These are phyloP conservation scores for Cenchrus fungigraminus DNA, from an alignment of 176 grass and related monocot species.

Conservation along the genomic window DNA sequence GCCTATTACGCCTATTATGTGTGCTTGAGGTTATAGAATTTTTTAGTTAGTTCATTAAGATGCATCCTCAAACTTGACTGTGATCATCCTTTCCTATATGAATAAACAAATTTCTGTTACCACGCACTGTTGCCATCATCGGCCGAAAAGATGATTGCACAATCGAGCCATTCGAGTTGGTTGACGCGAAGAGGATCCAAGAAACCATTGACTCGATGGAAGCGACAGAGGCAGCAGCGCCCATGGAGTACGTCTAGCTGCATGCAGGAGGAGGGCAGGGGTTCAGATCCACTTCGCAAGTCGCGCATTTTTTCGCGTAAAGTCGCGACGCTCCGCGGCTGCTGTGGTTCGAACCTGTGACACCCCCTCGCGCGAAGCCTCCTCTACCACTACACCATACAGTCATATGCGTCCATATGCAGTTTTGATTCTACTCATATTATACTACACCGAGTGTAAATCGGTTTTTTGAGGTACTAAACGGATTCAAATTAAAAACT, in stretches of 20 bases:
- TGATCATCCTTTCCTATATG: neutral
- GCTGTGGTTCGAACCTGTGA: too few species aligned
- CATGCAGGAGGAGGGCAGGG: slow-evolving; percentile 53
- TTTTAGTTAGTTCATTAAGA: neutral
- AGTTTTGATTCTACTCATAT: too few species aligned
- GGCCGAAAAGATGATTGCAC: slow-evolving; percentile 52
- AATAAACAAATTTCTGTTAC: neutral
- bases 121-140: slow-evolving; percentile 63
- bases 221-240: slow-evolving; percentile 32
- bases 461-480: too few species aligned
- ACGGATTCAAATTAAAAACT: too few species aligned
- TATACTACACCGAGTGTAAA: too few species aligned
- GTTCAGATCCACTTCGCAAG: too few species aligned
- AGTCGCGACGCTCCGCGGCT: too few species aligned
- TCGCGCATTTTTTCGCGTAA: too few species aligned
- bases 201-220: slow-evolving; percentile 79
- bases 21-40: neutral
- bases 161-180: slow-evolving; percentile 59
- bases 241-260: slow-evolving; percentile 31
- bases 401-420: too few species aligned
- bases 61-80: neutral
- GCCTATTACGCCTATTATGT: neutral
- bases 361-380: too few species aligned
- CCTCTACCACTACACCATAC: too few species aligned
- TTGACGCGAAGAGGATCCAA: slow-evolving; percentile 62